Conservation (phyloP, 2,329 filamentous ascomycete species). For the Xylaria sp. region DNA sequence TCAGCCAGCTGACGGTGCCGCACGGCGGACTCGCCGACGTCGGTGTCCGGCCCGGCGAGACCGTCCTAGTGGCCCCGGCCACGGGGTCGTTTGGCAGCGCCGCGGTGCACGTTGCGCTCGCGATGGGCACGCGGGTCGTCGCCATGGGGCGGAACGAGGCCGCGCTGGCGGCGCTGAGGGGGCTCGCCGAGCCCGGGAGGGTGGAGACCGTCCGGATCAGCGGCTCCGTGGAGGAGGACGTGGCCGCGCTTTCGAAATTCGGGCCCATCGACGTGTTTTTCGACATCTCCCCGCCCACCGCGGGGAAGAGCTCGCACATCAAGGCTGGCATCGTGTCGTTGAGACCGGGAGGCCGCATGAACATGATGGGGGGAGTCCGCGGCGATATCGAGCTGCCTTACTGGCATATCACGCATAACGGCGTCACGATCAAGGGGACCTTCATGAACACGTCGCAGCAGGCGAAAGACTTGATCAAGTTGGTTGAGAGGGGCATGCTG, state of each 20-base stretch:
- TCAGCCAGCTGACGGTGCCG: constrained; percentile 21
- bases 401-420: constrained; percentile 35
- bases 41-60: constrained; percentile 46
- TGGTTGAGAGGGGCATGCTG: constrained; percentile 37
- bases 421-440: constrained; percentile 42
- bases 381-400: constrained; percentile 37
- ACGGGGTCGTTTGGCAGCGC: constrained; percentile 50
- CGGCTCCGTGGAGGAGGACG: constrained; percentile 37
- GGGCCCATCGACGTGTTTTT: constrained; percentile 44
- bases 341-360: constrained; percentile 35
- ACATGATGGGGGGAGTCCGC: constrained; percentile 33
- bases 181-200: constrained; percentile 22
- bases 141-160: constrained; percentile 46
- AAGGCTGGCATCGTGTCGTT: constrained; percentile 40
- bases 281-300: constrained; percentile 47
- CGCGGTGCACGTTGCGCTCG: constrained; percentile 46
- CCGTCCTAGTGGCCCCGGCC: constrained; percentile 49
- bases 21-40: constrained; percentile 25
- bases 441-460: constrained; percentile 48
- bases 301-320: constrained; percentile 41
- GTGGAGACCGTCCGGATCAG: constrained; percentile 45
- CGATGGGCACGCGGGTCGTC: constrained; percentile 53
- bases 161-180: constrained; percentile 32
- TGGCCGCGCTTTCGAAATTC: constrained; percentile 32
- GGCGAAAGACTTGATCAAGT: constrained; percentile 40